These are phyloP conservation scores for Exophiala alcalophila DNA, from an alignment of 2,329 filamentous ascomycete genomes.

Conservation along the genomic window DNA sequence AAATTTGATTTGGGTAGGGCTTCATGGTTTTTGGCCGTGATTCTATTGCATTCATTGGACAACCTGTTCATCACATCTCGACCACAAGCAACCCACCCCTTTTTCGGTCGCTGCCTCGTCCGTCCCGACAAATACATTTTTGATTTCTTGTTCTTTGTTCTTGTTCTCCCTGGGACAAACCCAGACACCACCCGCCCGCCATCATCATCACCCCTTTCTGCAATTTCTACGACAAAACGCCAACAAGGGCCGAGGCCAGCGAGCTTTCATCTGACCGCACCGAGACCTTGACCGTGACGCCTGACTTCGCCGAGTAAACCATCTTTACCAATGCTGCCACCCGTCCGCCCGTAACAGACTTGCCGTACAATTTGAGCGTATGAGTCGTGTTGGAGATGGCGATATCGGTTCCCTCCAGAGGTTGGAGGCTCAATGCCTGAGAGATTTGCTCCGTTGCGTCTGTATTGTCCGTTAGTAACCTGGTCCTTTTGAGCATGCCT, in stretches of 20 bases:
- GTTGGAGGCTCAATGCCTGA: slow-evolving; percentile 83
- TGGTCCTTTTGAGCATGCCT: too few species aligned
- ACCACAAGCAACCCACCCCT: too few species aligned
- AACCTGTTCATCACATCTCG: too few species aligned
- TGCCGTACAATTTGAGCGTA: slow-evolving; percentile 91
- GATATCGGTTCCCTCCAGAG: slow-evolving; percentile 90
- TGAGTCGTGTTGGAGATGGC: slow-evolving; percentile 85
- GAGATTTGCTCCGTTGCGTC: slow-evolving; percentile 91
- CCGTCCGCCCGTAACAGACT: slow-evolving; percentile 85
- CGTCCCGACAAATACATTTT: too few species aligned
- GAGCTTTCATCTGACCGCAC: slow-evolving; percentile 90
- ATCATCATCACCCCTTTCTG: too few species aligned
- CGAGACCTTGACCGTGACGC: slow-evolving; percentile 93
- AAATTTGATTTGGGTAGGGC: too few species aligned
- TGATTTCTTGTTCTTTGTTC: too few species aligned
- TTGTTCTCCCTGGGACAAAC: too few species aligned
- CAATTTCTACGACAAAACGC: slow-evolving; percentile 19
- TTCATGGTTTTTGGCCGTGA: too few species aligned
- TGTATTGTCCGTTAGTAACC: too few species aligned
- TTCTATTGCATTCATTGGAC: too few species aligned
- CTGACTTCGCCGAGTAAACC: slow-evolving; percentile 88
- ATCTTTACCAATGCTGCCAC: slow-evolving; percentile 86
- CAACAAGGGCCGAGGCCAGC: slow-evolving; percentile 56
- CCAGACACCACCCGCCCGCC: not conserved
- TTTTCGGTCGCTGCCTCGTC: too few species aligned